Base-by-base conservation (phyloP, 179 eudicot genomes). In the Sideroxylon spinosum region DNA sequence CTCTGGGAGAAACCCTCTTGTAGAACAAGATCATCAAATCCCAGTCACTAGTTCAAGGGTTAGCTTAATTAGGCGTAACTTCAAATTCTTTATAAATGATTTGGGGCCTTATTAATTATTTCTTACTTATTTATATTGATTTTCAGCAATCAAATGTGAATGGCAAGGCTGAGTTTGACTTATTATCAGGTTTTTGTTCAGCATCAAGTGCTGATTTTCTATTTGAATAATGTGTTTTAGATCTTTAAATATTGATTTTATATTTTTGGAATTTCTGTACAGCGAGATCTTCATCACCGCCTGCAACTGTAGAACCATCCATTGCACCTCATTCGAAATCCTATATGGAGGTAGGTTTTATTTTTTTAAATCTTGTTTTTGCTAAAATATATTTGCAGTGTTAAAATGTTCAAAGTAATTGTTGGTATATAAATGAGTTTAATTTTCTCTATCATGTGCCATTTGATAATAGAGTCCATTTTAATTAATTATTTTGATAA, bases 321-420 rank as follows among this genome's bases (percentile, higher is more conserved):
- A 81, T 52, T 76, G 82, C 85, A 67, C 95, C 97, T 79, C 95
- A 91, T 75, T 89, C 93, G 10, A 89, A 87, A 76, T 90, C 94
- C 6, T 95, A 91, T 49, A 84, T 82, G 86, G 99, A 91, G 92
- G 99, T 90, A 73, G 79, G 55, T 46, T 68, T 22, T 28, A 13
- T 23, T 74, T 56, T 28, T 55, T 62, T 76, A 25, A 4, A 72
- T 13, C 19, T 22, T 59, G 11, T 12, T 62, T 64, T 50, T 64
- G 13, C 64, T 71, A 9, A 17, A 64, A 6, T 65, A 69, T 49
- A 48, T 68, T 29, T 61, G 61, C 37, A 57, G 48, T 49, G 19
- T 49, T 64, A 37, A 25, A 49, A 75, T 76, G 17, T 49, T 8
- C 49, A 50, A 22, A 6, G 11, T 28, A 44, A 56, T 68, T 29